Evolutionary conservation across 2,329 filamentous ascomycete genomes (phyloP), one percentile per base, ranked within the genome.

Genomic region (Alternaria ventricosa): DNA sequence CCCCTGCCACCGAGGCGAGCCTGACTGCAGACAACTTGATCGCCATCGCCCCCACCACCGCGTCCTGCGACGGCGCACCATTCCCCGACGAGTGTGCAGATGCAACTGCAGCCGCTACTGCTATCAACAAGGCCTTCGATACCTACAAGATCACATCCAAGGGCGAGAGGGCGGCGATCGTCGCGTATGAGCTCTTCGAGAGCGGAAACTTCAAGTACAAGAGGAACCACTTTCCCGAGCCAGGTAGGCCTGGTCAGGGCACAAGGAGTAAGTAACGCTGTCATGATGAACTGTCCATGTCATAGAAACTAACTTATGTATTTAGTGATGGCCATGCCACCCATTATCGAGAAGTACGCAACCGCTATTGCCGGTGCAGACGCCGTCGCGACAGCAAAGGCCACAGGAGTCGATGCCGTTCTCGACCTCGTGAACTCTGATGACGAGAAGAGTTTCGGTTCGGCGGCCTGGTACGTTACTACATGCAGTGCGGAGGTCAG

Each of bases 161-260:
- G 22, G 86, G 84, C 22, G 87, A 91, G 70, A 89, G 91, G 75
- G 92, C 92, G 7, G 92, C 89, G 22, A 79, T 94, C 15, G 75
- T 96, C 46, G 84, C 89, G 12, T 83, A 93, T 73, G 90, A 92
- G 82, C 87, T 90, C 11, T 89, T 89, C 75, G 93, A 96, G 82
- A 88, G 87, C 2, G 88, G 61, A 22, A 85, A 89, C 66, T 92
- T 94, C 81, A 84, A 87, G 72, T 94, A 87, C 85, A 92, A 90
- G 79, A 86, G 84, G 78, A 93, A 94, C 80, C 82, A 88, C 36
- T 71, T 86, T 15, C 45, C 82, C 66, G 2, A 86, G 84, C n/a
- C 74, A 41, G 36, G 36, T 41, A 41, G 81, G 0, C 84, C 89
- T 0, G 92, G 92, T 9, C 90, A 94, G 77, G 92, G 92, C 23